Evolutionary conservation across 1,284 basidiomycete genomes (phyloP).

Genomic region (Hemileia vastatrix): DNA sequence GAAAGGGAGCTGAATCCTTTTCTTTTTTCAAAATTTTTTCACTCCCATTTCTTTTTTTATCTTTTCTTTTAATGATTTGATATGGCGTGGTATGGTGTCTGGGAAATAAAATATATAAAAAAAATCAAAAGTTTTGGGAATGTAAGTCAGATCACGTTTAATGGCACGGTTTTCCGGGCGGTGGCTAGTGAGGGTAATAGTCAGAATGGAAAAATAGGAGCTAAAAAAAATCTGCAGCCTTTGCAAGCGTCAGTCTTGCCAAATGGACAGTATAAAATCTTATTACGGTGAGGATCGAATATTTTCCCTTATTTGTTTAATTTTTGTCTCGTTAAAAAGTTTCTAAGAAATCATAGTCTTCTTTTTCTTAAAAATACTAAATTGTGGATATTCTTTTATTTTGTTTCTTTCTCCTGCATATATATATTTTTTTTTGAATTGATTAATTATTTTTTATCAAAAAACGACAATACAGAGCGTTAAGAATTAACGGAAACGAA

Average conservation of each 20-base stretch:
- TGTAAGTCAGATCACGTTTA: conserved; percentile 8
- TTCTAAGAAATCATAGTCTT: not conserved
- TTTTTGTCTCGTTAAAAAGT: not conserved
- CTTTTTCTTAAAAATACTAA: not conserved
- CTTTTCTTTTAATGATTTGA: not conserved
- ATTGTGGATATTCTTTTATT: no score
- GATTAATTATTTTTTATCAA: no score
- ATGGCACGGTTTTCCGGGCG: conserved; percentile 12
- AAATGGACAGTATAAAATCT: conserved; percentile 13
- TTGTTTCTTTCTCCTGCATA: no score
- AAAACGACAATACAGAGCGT: conserved; percentile 9
- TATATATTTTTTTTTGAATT: no score
- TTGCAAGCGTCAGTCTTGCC: no score
- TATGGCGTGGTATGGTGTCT: no score
- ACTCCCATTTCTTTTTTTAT: not conserved
- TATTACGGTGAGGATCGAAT: conserved; percentile 12
- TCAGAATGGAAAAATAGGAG: not conserved
- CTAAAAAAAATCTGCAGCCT: no score
- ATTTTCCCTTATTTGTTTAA: not conserved
- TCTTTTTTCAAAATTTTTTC: not conserved
- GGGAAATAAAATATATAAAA: no score
- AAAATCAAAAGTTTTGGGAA: conserved; percentile 12
- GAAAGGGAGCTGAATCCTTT: not conserved
- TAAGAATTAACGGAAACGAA: conserved; percentile 15
- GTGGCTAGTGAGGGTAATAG: not conserved